Conservation (phyloP, 768 basidiomycete species). For the Leccinum fibrillosum region DNA sequence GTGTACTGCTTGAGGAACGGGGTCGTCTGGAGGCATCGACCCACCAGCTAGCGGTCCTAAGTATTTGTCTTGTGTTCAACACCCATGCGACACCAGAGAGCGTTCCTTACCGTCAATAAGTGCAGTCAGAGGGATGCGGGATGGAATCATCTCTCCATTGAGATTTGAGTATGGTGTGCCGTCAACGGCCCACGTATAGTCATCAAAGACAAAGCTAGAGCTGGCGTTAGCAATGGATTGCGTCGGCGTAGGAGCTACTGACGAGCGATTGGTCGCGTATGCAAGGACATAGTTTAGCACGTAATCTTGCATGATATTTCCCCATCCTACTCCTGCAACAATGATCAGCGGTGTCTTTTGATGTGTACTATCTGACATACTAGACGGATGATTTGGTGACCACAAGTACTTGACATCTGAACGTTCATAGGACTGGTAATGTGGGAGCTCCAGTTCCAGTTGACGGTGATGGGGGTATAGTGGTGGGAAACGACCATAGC, state of each 20-base stretch:
- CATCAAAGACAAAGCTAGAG: constrained; percentile 38
- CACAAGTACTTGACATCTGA: constrained; percentile 39
- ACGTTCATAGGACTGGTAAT: constrained; percentile 36
- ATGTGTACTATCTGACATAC: not conserved
- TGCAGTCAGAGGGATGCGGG: constrained; percentile 37
- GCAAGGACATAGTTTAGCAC: constrained; percentile 33
- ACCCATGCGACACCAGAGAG: not conserved
- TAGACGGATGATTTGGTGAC: constrained; percentile 43
- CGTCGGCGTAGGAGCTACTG: constrained; percentile 5
- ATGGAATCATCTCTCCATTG: constrained; percentile 35
- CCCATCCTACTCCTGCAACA: constrained; percentile 33
- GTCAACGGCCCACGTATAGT: constrained; percentile 39
- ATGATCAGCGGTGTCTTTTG: constrained; percentile 1
- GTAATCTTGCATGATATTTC: constrained; percentile 39
- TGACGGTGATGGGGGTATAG: constrained; percentile 37
- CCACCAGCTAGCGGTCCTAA: constrained; percentile 40
- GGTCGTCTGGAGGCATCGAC: constrained; percentile 26
- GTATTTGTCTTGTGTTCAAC: not conserved
- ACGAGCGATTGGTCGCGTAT: constrained; percentile 33
- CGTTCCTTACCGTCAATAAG: constrained; percentile 30
- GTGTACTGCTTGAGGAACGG: constrained; percentile 32
- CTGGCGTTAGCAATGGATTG: not conserved
- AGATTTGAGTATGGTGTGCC: constrained; percentile 33
- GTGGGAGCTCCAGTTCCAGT: constrained; percentile 38
- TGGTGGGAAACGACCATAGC: constrained; percentile 34